Evolutionary conservation across 179 eudicot species (phyloP).

Genomic region (Pouteria campechiana): DNA sequence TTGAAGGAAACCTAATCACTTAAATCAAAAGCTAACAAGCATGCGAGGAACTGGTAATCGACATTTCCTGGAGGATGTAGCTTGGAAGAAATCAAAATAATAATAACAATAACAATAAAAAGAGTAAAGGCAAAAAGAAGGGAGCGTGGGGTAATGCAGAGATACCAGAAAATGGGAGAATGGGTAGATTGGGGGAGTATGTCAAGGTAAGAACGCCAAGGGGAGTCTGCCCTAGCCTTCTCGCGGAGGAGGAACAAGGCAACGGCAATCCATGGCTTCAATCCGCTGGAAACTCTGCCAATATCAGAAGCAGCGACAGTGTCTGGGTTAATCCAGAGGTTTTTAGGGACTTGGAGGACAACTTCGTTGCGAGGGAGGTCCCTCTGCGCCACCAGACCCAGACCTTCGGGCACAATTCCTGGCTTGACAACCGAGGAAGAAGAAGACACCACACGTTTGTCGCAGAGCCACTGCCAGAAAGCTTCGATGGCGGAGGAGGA

Average conservation of each 20-base stretch:
- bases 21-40: no score
- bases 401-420: constrained; percentile 53
- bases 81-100: neutral
- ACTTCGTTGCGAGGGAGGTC: constrained; percentile 68
- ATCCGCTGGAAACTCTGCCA: constrained; percentile 58
- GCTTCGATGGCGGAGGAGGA: constrained; percentile 32
- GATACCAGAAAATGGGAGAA: constrained; percentile 91
- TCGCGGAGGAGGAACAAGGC: constrained; percentile 81
- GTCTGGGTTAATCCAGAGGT: constrained; percentile 80
- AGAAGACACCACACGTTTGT: constrained; percentile 47
- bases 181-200: constrained; percentile 62
- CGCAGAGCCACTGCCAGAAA: constrained; percentile 93
- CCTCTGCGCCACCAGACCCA: constrained; percentile 76
- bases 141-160: no score
- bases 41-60: no score
- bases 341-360: constrained; percentile 83
- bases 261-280: constrained; percentile 91
- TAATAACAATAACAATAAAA: neutral
- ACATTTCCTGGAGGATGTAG: no score
- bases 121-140: no score
- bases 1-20: neutral
- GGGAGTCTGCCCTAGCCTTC: constrained; percentile 35
- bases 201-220: constrained; percentile 60
- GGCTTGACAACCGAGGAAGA: constrained; percentile 70
- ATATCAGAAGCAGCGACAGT: constrained; percentile 63